Conservation (phyloP, 148 eudicot genomes). For the Fagopyrum esculentum region DNA sequence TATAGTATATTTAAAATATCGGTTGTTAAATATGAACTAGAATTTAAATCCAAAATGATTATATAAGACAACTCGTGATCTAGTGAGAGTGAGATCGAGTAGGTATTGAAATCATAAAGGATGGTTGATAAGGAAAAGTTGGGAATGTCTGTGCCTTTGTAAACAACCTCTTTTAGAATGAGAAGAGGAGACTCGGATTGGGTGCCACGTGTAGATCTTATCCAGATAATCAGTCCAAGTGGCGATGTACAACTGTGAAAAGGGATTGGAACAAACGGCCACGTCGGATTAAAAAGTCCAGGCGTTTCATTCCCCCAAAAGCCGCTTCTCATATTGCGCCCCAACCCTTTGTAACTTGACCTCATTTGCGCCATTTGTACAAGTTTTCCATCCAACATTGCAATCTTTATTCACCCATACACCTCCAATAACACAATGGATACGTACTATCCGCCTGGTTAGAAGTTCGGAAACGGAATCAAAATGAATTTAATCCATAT, state of each 20-base stretch:
- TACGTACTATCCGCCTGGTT: too few species aligned
- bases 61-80: too few species aligned
- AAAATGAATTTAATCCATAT: too few species aligned
- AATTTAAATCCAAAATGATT: too few species aligned
- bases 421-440: too few species aligned
- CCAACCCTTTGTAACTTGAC: not conserved
- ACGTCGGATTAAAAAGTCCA: conserved; percentile 19
- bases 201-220: conserved; percentile 1
- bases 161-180: not conserved
- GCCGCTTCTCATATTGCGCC: conserved; percentile 16
- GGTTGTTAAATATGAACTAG: too few species aligned
- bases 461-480: too few species aligned
- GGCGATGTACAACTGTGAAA: conserved; percentile 9
- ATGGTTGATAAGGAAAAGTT: not conserved
- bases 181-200: not conserved
- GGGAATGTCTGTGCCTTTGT: not conserved
- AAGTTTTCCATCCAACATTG: too few species aligned
- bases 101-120: too few species aligned
- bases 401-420: too few species aligned
- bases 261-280: conserved; percentile 27
- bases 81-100: too few species aligned
- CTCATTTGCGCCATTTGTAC: not conserved
- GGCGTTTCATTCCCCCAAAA: conserved; percentile 26
- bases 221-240: not conserved
- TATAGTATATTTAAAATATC: too few species aligned